Percentiles rank a stretch among this genome's conserved stretches.
Evolutionary conservation across 768 basidiomycete species (phyloP).

Genomic region (Leccinum arenicola): DNA sequence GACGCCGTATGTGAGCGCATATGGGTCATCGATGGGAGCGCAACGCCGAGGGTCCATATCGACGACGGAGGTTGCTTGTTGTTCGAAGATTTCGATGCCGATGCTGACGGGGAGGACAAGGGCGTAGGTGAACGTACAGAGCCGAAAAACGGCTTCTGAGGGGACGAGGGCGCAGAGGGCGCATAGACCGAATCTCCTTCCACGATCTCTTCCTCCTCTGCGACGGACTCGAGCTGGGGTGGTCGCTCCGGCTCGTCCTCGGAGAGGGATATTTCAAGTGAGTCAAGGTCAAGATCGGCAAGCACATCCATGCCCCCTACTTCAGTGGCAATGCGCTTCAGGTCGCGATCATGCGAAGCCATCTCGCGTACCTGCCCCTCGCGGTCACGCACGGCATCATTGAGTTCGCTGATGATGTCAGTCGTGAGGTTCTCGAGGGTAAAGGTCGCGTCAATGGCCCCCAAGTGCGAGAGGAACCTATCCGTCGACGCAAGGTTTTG

Average conservation of each 20-base stretch:
- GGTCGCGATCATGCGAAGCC: constrained; percentile 74
- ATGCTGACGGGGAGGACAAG: constrained; percentile 50
- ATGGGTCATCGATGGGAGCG: constrained; percentile 65
- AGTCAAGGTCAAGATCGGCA: constrained; percentile 69
- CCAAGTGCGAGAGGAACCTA: constrained; percentile 70
- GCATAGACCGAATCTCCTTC: constrained; percentile 44
- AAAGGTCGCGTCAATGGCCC: constrained; percentile 55
- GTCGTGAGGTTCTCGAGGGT: constrained; percentile 68
- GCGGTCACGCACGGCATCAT: constrained; percentile 71
- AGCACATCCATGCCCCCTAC: constrained; percentile 75
- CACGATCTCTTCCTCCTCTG: constrained; percentile 39
- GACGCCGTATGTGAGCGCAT: constrained; percentile 74
- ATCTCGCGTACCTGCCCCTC: constrained; percentile 81
- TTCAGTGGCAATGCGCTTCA: constrained; percentile 73
- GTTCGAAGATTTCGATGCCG: constrained; percentile 25
- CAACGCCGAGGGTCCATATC: constrained; percentile 25
- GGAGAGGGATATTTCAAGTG: constrained; percentile 43
- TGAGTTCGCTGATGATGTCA: constrained; percentile 72
- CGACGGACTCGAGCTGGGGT: constrained; percentile 33
- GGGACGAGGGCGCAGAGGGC: constrained; percentile 40
- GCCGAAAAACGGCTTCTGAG: constrained; percentile 58
- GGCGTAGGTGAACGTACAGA: constrained; percentile 44
- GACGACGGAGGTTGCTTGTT: constrained; percentile 26
- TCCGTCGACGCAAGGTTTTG: constrained; percentile 76
- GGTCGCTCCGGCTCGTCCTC: constrained; percentile 31